Evolutionary conservation across 1,139 yeast species (phyloP).

Genomic region (Hyphopichia burtonii): DNA sequence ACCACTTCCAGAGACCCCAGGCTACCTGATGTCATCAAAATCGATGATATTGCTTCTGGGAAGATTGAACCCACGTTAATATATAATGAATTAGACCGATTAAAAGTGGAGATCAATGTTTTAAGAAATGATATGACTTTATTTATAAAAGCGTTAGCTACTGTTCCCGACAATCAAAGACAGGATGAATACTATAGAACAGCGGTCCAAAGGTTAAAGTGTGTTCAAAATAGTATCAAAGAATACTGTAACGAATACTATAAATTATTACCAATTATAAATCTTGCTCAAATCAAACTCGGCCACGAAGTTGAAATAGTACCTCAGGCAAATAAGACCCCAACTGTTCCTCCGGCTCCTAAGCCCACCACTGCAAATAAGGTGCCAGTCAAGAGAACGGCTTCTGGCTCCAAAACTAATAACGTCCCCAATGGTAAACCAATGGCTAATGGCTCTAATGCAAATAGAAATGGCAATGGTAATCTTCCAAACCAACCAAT

Average conservation of each 20-base stretch:
- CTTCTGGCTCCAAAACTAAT: neutral
- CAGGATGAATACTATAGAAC: conserved; percentile 38
- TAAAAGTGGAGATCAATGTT: conserved; percentile 44
- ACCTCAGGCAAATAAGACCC: conserved; percentile 11
- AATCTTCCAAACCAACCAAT: conserved; percentile 7
- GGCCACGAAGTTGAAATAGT: conserved; percentile 46
- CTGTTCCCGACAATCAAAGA: conserved; percentile 32
- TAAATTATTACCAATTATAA: conserved; percentile 47
- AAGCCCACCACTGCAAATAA: neutral
- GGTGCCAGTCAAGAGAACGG: neutral
- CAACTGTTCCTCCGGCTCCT: conserved; percentile 1
- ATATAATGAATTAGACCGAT: conserved; percentile 39
- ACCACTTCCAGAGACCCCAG: conserved; percentile 10
- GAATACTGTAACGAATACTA: conserved; percentile 46
- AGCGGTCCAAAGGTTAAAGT: conserved; percentile 29
- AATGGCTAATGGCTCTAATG: neutral
- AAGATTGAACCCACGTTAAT: conserved; percentile 37
- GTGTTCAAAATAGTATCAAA: conserved; percentile 38
- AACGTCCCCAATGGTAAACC: neutral
- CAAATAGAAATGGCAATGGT: neutral
- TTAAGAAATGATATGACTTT: conserved; percentile 45
- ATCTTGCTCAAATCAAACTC: conserved; percentile 49
- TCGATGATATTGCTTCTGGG: conserved; percentile 49
- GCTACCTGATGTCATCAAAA: conserved; percentile 39
- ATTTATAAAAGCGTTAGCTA: conserved; percentile 39